phyloP scores from a whole-genome alignment of 2,329 filamentous ascomycete genomes.

The Penicillium glabrum region DNA sequence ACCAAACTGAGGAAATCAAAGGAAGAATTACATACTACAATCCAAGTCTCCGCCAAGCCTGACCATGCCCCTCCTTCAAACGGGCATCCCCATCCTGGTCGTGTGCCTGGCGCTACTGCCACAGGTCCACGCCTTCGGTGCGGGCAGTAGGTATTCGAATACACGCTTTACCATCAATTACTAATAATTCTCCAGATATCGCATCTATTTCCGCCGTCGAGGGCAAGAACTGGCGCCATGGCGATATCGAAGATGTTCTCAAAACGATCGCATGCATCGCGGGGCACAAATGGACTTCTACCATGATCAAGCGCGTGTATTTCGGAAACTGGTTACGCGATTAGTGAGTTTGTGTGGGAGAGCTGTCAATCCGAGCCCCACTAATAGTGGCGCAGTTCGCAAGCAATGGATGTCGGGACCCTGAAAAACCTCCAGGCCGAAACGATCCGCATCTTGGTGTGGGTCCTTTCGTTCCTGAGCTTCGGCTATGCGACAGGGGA shows the following conservation, averaged over 20 bases:
- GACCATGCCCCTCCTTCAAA: slow-evolving; percentile 20
- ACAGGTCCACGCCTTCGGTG: slow-evolving; percentile 45
- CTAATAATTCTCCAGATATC: slow-evolving; percentile 37
- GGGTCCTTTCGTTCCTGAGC: slow-evolving; percentile 77
- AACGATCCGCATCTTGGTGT: slow-evolving; percentile 76
- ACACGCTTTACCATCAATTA: neutral
- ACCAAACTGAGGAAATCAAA: neutral
- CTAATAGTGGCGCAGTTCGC: slow-evolving; percentile 50
- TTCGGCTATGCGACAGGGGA: slow-evolving; percentile 85
- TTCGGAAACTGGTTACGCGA: slow-evolving; percentile 87
- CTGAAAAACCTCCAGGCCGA: slow-evolving; percentile 75
- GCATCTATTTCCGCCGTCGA: slow-evolving; percentile 52
- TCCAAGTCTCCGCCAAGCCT: neutral
- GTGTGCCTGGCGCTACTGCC: slow-evolving; percentile 38
- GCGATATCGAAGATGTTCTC: slow-evolving; percentile 78
- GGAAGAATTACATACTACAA: neutral
- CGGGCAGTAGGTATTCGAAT: slow-evolving; percentile 39
- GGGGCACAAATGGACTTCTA: slow-evolving; percentile 81
- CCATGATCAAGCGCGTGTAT: slow-evolving; percentile 75
- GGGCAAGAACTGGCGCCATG: slow-evolving; percentile 55
- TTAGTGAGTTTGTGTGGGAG: slow-evolving; percentile 50
- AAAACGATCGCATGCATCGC: slow-evolving; percentile 74
- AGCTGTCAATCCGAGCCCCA: neutral
- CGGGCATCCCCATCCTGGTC: slow-evolving; percentile 35
- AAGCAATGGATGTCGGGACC: slow-evolving; percentile 77